Conservation (phyloP, 2,329 filamentous ascomycete genomes). For the Cytospora piceae region DNA sequence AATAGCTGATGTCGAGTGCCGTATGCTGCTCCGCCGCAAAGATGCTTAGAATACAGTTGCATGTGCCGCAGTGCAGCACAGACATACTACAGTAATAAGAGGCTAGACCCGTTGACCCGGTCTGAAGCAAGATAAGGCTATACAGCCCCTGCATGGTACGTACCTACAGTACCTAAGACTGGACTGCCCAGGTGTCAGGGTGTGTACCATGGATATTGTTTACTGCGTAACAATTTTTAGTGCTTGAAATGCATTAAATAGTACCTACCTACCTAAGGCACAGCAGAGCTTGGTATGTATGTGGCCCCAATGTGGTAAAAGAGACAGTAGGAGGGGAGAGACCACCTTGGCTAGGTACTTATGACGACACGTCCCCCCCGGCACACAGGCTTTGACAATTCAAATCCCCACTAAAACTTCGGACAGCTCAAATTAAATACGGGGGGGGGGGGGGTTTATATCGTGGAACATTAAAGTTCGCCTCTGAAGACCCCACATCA, state of each 20-base stretch:
- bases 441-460: not conserved
- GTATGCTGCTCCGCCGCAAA: not conserved
- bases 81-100: too few relatives aligned
- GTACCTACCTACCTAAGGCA: too few relatives aligned
- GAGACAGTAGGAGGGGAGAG: not conserved
- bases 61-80: slow-evolving; percentile 12
- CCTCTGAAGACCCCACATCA: slow-evolving; percentile 13
- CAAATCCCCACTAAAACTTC: not conserved
- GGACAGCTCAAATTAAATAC: slow-evolving; percentile 2
- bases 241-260: not conserved
- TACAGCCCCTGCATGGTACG: not conserved
- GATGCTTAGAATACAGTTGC: not conserved
- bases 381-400: not conserved
- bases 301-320: too few relatives aligned
- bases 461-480: not conserved
- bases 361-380: not conserved
- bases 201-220: not conserved
- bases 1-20: slow-evolving; percentile 9
- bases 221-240: not conserved
- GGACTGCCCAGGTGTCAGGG: too few relatives aligned
- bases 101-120: not conserved
- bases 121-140: slow-evolving; percentile 19
- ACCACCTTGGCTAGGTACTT: not conserved
- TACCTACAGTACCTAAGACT: too few relatives aligned
- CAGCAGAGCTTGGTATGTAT: too few relatives aligned